Evolutionary conservation across 768 basidiomycete species (phyloP).

Genomic region (Mycena polygramma): DNA sequence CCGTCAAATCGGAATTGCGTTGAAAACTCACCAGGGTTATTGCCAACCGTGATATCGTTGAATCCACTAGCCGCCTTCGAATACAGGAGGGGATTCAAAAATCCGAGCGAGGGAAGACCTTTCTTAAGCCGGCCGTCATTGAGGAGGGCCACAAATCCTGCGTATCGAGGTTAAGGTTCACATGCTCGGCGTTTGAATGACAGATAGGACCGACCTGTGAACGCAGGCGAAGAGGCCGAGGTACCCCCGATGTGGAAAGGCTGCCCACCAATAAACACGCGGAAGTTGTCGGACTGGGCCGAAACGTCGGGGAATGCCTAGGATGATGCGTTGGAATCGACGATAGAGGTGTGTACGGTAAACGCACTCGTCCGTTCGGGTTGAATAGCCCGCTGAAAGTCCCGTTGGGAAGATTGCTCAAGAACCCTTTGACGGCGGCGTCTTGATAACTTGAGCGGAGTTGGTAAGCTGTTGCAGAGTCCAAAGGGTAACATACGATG

Average conservation of each 20-base stretch:
- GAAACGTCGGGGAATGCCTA: slow-evolving; percentile 49
- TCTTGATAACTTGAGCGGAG: slow-evolving; percentile 50
- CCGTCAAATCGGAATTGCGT: neutral
- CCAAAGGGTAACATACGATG: slow-evolving; percentile 29
- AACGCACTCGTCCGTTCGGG: slow-evolving; percentile 39
- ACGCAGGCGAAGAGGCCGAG: slow-evolving; percentile 45
- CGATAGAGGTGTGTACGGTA: neutral
- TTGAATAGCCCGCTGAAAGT: slow-evolving; percentile 47
- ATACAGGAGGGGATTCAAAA: slow-evolving; percentile 76
- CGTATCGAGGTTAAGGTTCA: no score
- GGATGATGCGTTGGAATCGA: neutral
- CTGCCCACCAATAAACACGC: slow-evolving; percentile 38
- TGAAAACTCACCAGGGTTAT: slow-evolving; percentile 51
- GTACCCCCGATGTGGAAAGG: slow-evolving; percentile 42
- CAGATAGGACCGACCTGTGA: slow-evolving; percentile 38
- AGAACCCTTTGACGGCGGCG: slow-evolving; percentile 44
- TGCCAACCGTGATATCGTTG: slow-evolving; percentile 70
- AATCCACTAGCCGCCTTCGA: slow-evolving; percentile 53
- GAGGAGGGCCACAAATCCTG: slow-evolving; percentile 71
- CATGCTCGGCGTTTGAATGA: neutral
- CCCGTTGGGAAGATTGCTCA: slow-evolving; percentile 41
- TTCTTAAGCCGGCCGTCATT: slow-evolving; percentile 68
- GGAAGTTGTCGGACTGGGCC: slow-evolving; percentile 44
- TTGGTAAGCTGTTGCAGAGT: neutral
- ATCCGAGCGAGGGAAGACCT: slow-evolving; percentile 64